These are phyloP conservation scores for Boletellus ananas DNA, from an alignment of 768 basidiomycete species.

Conservation along the genomic window DNA sequence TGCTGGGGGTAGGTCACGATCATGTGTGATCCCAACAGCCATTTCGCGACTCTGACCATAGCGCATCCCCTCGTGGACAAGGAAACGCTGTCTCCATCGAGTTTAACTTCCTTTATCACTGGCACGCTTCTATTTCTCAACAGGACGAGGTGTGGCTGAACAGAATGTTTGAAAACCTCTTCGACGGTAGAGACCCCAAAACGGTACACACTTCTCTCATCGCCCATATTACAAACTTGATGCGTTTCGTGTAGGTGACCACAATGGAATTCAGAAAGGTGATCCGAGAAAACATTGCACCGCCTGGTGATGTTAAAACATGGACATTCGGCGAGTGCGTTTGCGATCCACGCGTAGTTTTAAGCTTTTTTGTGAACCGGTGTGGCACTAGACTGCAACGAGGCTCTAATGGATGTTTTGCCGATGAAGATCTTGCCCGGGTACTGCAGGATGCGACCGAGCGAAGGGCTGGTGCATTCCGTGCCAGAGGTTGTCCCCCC, in stretches of 20 bases:
- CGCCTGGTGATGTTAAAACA: slow-evolving; percentile 28
- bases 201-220: slow-evolving; percentile 29
- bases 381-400: slow-evolving; percentile 43
- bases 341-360: not conserved
- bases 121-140: slow-evolving; percentile 62
- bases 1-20: not conserved
- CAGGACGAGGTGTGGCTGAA: slow-evolving; percentile 56
- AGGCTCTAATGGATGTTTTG: slow-evolving; percentile 51
- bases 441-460: slow-evolving; percentile 63
- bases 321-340: slow-evolving; percentile 55
- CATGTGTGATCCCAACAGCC: slow-evolving; percentile 31
- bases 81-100: slow-evolving; percentile 78
- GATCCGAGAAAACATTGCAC: slow-evolving; percentile 11
- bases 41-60: slow-evolving; percentile 49
- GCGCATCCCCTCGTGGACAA: slow-evolving; percentile 56
- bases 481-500: slow-evolving; percentile 66
- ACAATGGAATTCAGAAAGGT: slow-evolving; percentile 16
- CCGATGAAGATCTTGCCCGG: slow-evolving; percentile 57
- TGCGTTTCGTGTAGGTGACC: slow-evolving; percentile 13
- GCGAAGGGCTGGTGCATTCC: slow-evolving; percentile 56
- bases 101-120: slow-evolving; percentile 59
- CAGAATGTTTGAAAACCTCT: slow-evolving; percentile 40
- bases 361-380: not conserved
- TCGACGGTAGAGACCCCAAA: slow-evolving; percentile 39
- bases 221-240: not conserved